These are phyloP conservation scores for Tetrapisispora phaffii DNA, from an alignment of 805 yeast species.

Conservation along the genomic window DNA sequence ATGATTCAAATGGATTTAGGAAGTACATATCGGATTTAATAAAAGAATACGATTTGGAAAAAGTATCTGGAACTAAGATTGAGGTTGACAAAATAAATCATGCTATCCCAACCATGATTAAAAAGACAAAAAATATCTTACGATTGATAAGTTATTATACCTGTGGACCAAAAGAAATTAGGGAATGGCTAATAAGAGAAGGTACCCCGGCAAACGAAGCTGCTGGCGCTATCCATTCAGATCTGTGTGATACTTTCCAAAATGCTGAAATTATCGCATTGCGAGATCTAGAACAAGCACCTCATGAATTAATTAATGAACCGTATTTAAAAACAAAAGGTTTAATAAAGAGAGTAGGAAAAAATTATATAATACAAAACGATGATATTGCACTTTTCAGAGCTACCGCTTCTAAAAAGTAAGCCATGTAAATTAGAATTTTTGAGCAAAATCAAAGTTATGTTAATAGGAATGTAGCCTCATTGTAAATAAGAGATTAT, in stretches of 20 bases:
- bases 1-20: conserved; percentile 3
- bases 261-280: conserved; percentile 66
- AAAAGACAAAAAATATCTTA: conserved; percentile 55
- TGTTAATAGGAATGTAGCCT: no score
- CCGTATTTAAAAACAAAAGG: conserved; percentile 21
- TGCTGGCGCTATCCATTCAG: conserved; percentile 85
- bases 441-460: no score
- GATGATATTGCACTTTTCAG: conserved; percentile 74
- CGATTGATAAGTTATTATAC: conserved; percentile 77
- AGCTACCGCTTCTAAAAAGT: conserved; percentile 54
- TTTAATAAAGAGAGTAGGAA: conserved; percentile 41
- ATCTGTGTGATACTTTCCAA: conserved; percentile 70
- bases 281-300: conserved; percentile 37
- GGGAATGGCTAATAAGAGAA: conserved; percentile 79
- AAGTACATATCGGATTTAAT: conserved; percentile 12
- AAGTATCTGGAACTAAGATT: conserved; percentile 30
- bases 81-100: conserved; percentile 28
- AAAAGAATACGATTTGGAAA: conserved; percentile 27
- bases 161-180: conserved; percentile 73
- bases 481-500: not conserved
- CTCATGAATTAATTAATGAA: conserved; percentile 10
- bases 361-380: conserved; percentile 65
- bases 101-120: conserved; percentile 54
- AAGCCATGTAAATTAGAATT: conserved; percentile 6
- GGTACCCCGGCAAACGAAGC: conserved; percentile 80